Conservation (phyloP, 768 basidiomycete species). For the Auricularia sp. region DNA sequence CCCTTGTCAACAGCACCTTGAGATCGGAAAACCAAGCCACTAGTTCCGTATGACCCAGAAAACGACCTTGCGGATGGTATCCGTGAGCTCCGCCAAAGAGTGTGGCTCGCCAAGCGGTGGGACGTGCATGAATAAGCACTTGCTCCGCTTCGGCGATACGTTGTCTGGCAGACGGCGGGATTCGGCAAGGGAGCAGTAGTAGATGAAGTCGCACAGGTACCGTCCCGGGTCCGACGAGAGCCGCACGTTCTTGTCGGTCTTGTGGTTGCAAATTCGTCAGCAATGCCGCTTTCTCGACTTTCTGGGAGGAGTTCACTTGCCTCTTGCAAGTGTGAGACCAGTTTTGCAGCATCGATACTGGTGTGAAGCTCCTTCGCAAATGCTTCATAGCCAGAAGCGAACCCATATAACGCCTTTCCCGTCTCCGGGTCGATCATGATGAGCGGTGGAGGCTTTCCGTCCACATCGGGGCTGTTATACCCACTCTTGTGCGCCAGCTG, state of each 20-base stretch:
- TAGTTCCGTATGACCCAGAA: slow-evolving; percentile 1
- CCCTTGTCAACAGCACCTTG: too few relatives aligned
- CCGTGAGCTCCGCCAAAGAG: slow-evolving; percentile 3
- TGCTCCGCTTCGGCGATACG: slow-evolving; percentile 5
- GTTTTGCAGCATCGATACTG: slow-evolving; percentile 47
- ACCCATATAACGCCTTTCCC: slow-evolving; percentile 22
- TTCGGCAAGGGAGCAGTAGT: slow-evolving; percentile 67
- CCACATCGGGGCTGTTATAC: slow-evolving; percentile 58
- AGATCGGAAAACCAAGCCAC: too few relatives aligned
- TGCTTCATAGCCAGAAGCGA: slow-evolving; percentile 38
- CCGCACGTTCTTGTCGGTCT: slow-evolving; percentile 43
- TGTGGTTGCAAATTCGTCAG: not conserved
- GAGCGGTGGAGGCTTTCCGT: slow-evolving; percentile 42
- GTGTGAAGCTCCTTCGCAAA: slow-evolving; percentile 48
- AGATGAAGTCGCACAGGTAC: slow-evolving; percentile 67
- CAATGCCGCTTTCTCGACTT: not conserved
- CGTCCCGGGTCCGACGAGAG: slow-evolving; percentile 69
- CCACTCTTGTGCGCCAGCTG: slow-evolving; percentile 55
- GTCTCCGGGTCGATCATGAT: not conserved
- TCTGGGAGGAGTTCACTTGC: slow-evolving; percentile 20
- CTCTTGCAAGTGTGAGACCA: slow-evolving; percentile 45
- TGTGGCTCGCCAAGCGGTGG: slow-evolving; percentile 7
- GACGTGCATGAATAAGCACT: slow-evolving; percentile 13
- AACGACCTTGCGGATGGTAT: slow-evolving; percentile 5
- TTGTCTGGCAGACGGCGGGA: slow-evolving; percentile 1